Conservation (phyloP, 1,284 basidiomycete genomes). For the Ceratobasidium sp. region DNA sequence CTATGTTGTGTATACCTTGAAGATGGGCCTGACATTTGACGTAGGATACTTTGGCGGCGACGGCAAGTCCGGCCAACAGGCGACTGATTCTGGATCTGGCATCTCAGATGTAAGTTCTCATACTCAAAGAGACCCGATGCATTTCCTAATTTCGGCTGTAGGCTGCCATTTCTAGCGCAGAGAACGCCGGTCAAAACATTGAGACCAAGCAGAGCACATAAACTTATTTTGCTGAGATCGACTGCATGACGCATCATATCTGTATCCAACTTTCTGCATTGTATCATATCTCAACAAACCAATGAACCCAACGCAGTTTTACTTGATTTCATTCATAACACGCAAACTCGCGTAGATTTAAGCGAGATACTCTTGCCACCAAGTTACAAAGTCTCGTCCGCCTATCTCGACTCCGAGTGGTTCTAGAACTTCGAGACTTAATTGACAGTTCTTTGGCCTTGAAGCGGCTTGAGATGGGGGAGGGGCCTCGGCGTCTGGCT, state of each 20-base stretch:
- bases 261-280: neutral
- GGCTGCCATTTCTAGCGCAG: slow-evolving; percentile 24
- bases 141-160: neutral
- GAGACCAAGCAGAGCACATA: slow-evolving; percentile 7
- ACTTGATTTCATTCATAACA: neutral
- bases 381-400: slow-evolving; percentile 74
- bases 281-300: slow-evolving; percentile 19
- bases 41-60: slow-evolving; percentile 32
- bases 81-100: neutral
- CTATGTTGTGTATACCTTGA: neutral
- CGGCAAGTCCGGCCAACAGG: neutral
- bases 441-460: slow-evolving; percentile 75
- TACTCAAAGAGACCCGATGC: neutral
- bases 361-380: slow-evolving; percentile 63
- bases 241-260: neutral
- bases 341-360: neutral
- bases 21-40: neutral
- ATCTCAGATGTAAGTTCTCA: slow-evolving; percentile 15
- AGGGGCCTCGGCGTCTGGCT: slow-evolving; percentile 72
- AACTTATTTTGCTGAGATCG: too few relatives aligned
- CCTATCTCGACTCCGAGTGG: slow-evolving; percentile 74
- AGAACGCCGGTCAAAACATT: neutral
- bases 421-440: slow-evolving; percentile 57
- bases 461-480: slow-evolving; percentile 63
- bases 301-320: neutral